Conservation (phyloP, 495 filamentous ascomycete genomes). For the Aspergillus cavernicola region DNA sequence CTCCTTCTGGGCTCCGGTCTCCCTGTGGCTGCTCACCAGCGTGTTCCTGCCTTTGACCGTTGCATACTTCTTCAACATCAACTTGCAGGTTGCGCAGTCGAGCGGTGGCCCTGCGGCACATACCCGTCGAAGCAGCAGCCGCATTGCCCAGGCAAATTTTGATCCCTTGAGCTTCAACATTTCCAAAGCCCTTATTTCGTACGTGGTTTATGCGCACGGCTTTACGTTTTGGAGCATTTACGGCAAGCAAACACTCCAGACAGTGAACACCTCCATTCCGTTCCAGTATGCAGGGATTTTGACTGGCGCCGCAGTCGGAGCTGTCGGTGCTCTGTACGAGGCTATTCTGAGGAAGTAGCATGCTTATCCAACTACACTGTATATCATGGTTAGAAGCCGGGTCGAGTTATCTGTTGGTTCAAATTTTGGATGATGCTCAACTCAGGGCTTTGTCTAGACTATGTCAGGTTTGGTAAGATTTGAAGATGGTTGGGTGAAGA, state of each 20-base stretch:
- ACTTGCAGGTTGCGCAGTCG: constrained; percentile 34
- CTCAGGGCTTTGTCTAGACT: background rate
- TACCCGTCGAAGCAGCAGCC: constrained; percentile 21
- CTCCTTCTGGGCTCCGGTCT: constrained; percentile 77
- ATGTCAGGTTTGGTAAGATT: too few species aligned
- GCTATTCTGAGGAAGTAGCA: constrained; percentile 71
- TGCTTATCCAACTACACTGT: background rate
- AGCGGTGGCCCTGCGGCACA: constrained; percentile 22
- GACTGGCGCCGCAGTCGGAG: constrained; percentile 66
- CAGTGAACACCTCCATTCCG: constrained; percentile 63
- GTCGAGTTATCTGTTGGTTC: background rate
- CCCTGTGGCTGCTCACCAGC: constrained; percentile 73
- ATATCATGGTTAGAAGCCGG: background rate
- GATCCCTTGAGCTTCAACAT: constrained; percentile 90
- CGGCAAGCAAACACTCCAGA: constrained; percentile 50
- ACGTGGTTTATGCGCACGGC: constrained; percentile 70
- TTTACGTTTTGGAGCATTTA: constrained; percentile 63
- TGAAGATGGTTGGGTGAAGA: background rate
- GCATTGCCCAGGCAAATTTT: constrained; percentile 50
- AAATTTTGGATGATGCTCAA: too few species aligned
- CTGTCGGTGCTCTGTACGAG: constrained; percentile 73
- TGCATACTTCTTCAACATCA: constrained; percentile 88
- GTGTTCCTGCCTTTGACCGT: constrained; percentile 62
- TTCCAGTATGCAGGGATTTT: constrained; percentile 69
- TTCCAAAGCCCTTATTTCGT: constrained; percentile 74